Evolutionary conservation across 495 filamentous ascomycete species (phyloP), one percentile per base, ranked within the genome.

Genomic region (Ascodesmis nigricans): DNA sequence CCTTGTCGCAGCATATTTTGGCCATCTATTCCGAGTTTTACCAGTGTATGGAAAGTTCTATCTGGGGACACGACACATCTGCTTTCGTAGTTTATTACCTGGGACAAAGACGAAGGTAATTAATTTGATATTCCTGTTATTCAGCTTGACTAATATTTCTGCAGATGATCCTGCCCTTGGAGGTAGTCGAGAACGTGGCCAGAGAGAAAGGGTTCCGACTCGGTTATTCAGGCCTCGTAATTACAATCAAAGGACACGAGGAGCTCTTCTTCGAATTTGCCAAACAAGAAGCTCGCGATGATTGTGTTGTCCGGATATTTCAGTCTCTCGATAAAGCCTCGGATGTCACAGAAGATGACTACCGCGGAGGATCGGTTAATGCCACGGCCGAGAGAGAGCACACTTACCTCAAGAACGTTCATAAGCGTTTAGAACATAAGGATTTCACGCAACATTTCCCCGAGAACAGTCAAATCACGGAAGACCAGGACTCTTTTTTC

Each of bases 41-140:
- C 87, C 87, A 5, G 65, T 93, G 9, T 97, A 95, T 49, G 87
- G 87, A 40, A 97, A 95, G 56, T 78, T 95, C 21, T 97, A 97
- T 52, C 71, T 95, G 47, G 78, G 87, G 47, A 71, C 79, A 48
- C 67, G 72, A n/a, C 70, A 74, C 43, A 75, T 97, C 33, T 97
- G 87, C 55, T 97, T 92, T 55, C 76, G 87, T 31, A 93, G 83
- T 51, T 57, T 93, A 33, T 54, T 95, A 7, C 79, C 76, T 9
- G 83, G 83, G 0, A 91, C 83, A 3, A 73, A 80, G 29, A 95
- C 87, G 0, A 95, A 91, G 55, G 63, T 49, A 25, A 26, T 28
- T 16, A 2, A 13, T 32, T 13, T 15, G n/a, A n/a, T n/a, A n/a
- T n/a, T n/a, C n/a, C n/a, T n/a, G 14, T 10, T n/a, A n/a, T 4